Evolutionary conservation across 257 asterid species (phyloP).

Genomic region (Solanum chilense): DNA sequence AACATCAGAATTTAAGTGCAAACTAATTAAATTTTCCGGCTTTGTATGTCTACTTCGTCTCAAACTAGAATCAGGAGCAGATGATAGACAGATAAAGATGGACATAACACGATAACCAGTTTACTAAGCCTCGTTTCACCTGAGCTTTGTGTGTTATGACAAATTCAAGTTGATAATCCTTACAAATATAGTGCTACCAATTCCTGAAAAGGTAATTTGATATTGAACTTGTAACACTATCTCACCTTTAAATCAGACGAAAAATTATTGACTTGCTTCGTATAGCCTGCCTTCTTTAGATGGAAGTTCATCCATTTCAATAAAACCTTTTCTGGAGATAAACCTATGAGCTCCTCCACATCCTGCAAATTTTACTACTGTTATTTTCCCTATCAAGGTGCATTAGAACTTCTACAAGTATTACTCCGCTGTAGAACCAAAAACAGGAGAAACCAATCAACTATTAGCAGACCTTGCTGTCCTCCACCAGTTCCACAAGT

Average conservation of each 20-base stretch:
- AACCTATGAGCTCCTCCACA: conserved; percentile 79
- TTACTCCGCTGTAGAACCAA: neutral
- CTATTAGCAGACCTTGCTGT: conserved; percentile 45
- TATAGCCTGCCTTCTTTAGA: conserved; percentile 71
- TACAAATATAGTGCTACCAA: neutral
- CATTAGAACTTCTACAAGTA: neutral
- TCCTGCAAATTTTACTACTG: conserved; percentile 29
- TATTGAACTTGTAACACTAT: neutral
- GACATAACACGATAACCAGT: too few relatives aligned
- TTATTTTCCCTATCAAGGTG: neutral
- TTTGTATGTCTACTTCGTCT: too few relatives aligned
- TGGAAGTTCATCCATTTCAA: conserved; percentile 96
- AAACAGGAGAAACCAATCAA: conserved; percentile 1
- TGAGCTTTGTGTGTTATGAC: neutral
- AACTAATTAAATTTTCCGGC: too few relatives aligned
- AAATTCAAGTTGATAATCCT: neutral
- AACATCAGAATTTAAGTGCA: neutral
- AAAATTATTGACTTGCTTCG: conserved; percentile 65
- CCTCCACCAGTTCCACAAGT: conserved; percentile 89
- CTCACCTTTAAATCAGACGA: conserved; percentile 89
- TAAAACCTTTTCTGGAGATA: conserved; percentile 71
- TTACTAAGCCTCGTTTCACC: too few relatives aligned
- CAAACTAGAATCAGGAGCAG: too few relatives aligned
- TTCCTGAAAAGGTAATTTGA: neutral
- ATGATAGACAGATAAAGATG: too few relatives aligned